Evolutionary conservation across 2,329 filamentous ascomycete genomes (phyloP).

Genomic region (Pseudogymnoascus destructans): DNA sequence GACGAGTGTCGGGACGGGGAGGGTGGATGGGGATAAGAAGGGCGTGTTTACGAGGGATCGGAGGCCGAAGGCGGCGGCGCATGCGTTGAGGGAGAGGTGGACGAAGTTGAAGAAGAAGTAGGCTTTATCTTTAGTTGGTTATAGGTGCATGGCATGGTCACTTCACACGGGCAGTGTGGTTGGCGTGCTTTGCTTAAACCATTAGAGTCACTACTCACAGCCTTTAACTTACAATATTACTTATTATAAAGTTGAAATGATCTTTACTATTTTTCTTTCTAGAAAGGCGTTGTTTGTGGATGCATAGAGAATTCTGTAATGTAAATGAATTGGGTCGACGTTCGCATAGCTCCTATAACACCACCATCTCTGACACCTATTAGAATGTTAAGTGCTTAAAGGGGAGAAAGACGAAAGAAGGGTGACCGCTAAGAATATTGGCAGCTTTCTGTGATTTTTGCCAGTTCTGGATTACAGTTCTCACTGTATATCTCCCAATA

Average conservation of each 20-base stretch:
- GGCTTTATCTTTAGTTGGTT: background rate
- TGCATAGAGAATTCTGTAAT: no score
- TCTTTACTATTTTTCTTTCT: background rate
- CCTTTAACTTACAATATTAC: background rate
- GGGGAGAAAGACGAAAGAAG: no score
- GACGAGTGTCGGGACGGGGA: background rate
- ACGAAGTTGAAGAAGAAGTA: background rate
- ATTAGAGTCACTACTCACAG: background rate
- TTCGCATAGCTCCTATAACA: background rate
- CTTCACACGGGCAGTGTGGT: background rate
- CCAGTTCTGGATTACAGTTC: no score
- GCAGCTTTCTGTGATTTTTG: no score
- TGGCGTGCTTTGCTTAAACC: background rate
- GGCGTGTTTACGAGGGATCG: constrained; percentile 20
- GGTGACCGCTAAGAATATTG: no score
- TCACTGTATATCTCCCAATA: no score
- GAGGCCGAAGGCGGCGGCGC: constrained; percentile 17
- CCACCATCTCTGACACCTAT: no score
- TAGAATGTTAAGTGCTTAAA: no score
- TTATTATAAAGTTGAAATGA: background rate
- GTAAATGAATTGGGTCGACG: background rate
- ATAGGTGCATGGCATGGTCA: background rate
- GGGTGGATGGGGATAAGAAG: constrained; percentile 22
- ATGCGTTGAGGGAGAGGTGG: constrained; percentile 16
- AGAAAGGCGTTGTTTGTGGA: no score